phyloP scores from a whole-genome alignment of 768 basidiomycete genomes.

The Gloeophyllum trabeum region DNA sequence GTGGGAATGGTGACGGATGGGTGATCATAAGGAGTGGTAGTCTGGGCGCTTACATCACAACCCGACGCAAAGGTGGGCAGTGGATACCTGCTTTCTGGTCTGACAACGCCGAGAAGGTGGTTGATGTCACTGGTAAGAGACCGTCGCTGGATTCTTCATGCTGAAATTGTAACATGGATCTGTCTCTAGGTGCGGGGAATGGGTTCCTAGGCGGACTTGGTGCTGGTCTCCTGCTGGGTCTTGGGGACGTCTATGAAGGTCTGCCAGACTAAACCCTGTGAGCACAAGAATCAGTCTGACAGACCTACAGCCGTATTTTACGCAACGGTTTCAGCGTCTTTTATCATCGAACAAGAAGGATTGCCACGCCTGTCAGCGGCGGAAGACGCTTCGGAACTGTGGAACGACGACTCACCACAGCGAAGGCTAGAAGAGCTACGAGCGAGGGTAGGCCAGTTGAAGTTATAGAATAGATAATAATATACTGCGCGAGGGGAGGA shows the following conservation, averaged over 20 bases:
- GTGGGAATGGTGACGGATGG: slow-evolving; percentile 33
- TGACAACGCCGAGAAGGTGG: slow-evolving; percentile 35
- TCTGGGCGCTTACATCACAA: slow-evolving; percentile 59
- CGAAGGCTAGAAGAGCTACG: slow-evolving; percentile 44
- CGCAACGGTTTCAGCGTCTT: slow-evolving; percentile 75
- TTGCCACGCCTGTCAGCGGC: slow-evolving; percentile 40
- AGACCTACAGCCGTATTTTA: slow-evolving; percentile 46
- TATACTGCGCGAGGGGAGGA: slow-evolving; percentile 3
- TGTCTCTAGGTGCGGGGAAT: slow-evolving; percentile 74
- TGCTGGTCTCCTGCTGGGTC: slow-evolving; percentile 49
- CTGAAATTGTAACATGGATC: slow-evolving; percentile 2
- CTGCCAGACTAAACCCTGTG: slow-evolving; percentile 9
- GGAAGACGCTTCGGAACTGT: slow-evolving; percentile 23
- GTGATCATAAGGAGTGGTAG: slow-evolving; percentile 70
- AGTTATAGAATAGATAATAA: slow-evolving; percentile 22
- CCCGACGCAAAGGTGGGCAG: slow-evolving; percentile 23
- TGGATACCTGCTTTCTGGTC: slow-evolving; percentile 79
- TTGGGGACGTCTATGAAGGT: slow-evolving; percentile 63
- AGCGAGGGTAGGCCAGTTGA: slow-evolving; percentile 24
- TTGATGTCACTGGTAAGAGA: slow-evolving; percentile 70
- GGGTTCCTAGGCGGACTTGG: slow-evolving; percentile 78
- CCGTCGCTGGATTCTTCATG: slow-evolving; percentile 5
- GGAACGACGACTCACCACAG: slow-evolving; percentile 65
- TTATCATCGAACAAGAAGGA: slow-evolving; percentile 72
- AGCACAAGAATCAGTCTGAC: slow-evolving; percentile 4